Percentiles rank a stretch among this genome's conserved stretches.
phyloP scores from a whole-genome alignment of 257 asterid genomes.

The Hygrophila difformis region DNA sequence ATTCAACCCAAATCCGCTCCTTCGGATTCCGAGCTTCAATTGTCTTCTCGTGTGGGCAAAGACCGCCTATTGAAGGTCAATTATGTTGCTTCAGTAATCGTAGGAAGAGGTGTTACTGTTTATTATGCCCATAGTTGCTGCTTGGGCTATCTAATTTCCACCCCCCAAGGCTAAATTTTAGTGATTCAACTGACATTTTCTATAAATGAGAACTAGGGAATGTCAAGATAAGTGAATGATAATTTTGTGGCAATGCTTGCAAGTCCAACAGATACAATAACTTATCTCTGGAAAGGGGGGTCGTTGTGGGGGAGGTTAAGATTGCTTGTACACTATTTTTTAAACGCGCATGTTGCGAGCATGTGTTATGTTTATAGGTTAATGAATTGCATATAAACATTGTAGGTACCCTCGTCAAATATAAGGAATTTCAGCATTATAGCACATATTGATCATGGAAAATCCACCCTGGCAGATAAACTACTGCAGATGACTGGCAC shows the following conservation, averaged over 20 bases:
- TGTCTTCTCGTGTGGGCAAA: conserved; percentile 56
- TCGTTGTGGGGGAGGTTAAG: neutral
- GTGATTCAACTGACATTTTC: neutral
- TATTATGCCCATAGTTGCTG: neutral
- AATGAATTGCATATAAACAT: conserved; percentile 1
- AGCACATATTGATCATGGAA: conserved; percentile 97
- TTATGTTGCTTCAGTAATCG: neutral
- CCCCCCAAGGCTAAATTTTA: neutral
- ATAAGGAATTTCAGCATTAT: conserved; percentile 88
- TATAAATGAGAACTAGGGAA: neutral
- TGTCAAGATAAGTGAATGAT: neutral
- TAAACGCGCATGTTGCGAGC: neutral
- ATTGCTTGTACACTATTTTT: neutral
- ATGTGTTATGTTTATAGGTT: conserved; percentile 4
- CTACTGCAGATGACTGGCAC: conserved; percentile 93
- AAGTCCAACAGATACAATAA: neutral
- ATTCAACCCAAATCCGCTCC: conserved; percentile 25
- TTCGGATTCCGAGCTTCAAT: conserved; percentile 31
- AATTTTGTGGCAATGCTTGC: neutral
- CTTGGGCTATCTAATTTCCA: neutral
- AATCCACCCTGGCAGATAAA: conserved; percentile 94
- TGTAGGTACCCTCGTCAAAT: conserved; percentile 69
- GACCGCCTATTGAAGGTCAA: conserved; percentile 74
- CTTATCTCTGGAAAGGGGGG: neutral
- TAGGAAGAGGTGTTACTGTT: neutral